Base-by-base conservation (phyloP, 2,329 filamentous ascomycete species). In the Scorias spongiosa region DNA sequence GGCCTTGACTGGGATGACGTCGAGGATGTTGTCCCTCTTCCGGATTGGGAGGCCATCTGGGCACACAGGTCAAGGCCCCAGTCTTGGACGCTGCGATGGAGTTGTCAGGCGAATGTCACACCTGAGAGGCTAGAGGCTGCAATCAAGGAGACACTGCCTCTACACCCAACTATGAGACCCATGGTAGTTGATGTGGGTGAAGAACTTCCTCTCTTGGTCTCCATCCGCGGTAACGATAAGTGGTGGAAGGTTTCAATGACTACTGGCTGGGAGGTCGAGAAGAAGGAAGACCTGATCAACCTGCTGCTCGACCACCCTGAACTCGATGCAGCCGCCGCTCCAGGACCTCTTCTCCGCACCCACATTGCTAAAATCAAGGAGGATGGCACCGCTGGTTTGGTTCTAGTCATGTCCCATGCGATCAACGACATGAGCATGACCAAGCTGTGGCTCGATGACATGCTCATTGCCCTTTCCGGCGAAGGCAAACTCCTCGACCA, bases 341-440 rank as follows among this genome's bases (percentile, higher is more conserved):
- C 55, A 8, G 57, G 57, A 5, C 56, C 54, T 10, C 49, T 59
- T 4, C 51, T 56, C 38, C 45, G 51, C 30, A 55, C 58, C 17
- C 55, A 57, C 42, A 39, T 58, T 39, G 55, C 54, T n/a, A 50
- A 46, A 10, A 48, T 58, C 9, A 47, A 49, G 3, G 49, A 48
- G 14, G 53, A 56, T 44, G 54, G 51, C 29, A 52, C 50, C 11
- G 56, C 55, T 14, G 56, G 56, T 28, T 44, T 59, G 2, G 51
- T 58, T 10, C 45, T 59, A 42, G 46, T 58, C 14, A 54, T 49
- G 14, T 59, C 56, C 1, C 56, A 59, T 44, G 49, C 56, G 8
- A 53, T 57, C 36, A 56, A 54, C 36, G 56, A 59, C 42, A 57
- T 57, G 54, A 56, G 51, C 48, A 58, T 58, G 54, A 59, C 56